Evolutionary conservation across 768 basidiomycete species (phyloP).

Genomic region (Trametes meyenii): DNA sequence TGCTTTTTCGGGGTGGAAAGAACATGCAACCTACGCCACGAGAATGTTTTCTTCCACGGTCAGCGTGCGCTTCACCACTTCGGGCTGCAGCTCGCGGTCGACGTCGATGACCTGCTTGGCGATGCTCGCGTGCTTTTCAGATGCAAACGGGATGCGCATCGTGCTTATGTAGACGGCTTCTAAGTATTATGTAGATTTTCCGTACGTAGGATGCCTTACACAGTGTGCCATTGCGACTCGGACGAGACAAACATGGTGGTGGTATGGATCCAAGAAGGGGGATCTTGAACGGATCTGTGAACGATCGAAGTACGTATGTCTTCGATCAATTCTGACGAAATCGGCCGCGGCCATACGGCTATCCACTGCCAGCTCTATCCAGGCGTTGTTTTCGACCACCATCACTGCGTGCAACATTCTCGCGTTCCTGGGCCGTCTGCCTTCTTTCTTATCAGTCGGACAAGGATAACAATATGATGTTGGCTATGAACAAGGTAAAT

Average conservation of each 20-base stretch:
- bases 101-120: constrained; percentile 86
- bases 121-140: constrained; percentile 72
- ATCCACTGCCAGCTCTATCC: too few species aligned
- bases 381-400: background rate
- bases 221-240: constrained; percentile 50
- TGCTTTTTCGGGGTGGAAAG: background rate
- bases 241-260: constrained; percentile 31
- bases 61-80: constrained; percentile 76
- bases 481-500: too few species aligned
- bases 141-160: constrained; percentile 78
- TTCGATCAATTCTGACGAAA: background rate
- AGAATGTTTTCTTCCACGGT: constrained; percentile 67
- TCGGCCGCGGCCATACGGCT: background rate
- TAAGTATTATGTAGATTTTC: background rate
- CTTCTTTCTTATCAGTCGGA: too few species aligned
- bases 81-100: constrained; percentile 80
- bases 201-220: constrained; percentile 42
- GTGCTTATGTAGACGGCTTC: constrained; percentile 43
- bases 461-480: too few species aligned
- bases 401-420: background rate
- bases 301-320: background rate
- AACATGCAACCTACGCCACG: constrained; percentile 62
- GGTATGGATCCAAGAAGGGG: constrained; percentile 7
- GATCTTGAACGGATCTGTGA: background rate
- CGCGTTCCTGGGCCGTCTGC: too few species aligned